A percentile compares a stretch with the other conserved stretches of the same genome.
These are phyloP conservation scores for Fusarium stilboides DNA, from an alignment of 2,329 filamentous ascomycete species.

Conservation along the genomic window DNA sequence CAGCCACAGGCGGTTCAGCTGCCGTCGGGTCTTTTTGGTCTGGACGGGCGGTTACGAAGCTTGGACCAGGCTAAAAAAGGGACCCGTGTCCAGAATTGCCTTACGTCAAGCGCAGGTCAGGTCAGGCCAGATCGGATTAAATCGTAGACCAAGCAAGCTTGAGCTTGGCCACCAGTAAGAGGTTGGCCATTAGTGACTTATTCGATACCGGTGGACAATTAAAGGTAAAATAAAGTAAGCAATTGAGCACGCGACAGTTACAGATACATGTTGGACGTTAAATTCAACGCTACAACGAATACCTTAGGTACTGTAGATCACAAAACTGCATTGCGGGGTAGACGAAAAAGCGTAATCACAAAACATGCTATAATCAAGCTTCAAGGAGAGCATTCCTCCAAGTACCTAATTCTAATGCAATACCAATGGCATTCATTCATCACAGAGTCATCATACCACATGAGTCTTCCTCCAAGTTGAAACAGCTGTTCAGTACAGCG, in stretches of 20 bases:
- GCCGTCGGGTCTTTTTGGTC: slow-evolving; percentile 18
- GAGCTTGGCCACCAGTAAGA: slow-evolving; percentile 41
- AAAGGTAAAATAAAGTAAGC: not conserved
- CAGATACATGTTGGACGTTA: not conserved
- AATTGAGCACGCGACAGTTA: slow-evolving; percentile 25
- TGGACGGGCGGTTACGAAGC: slow-evolving; percentile 25
- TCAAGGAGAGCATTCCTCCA: slow-evolving; percentile 48
- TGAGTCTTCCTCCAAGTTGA: slow-evolving; percentile 29
- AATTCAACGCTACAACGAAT: too few species aligned
- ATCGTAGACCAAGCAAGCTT: slow-evolving; percentile 24
- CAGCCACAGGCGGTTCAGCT: slow-evolving; percentile 43
- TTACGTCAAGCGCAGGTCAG: slow-evolving; percentile 24
- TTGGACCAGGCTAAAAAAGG: slow-evolving; percentile 42
- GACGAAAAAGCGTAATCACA: slow-evolving; percentile 31
- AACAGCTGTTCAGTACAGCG: slow-evolving; percentile 24
- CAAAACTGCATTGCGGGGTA: slow-evolving; percentile 31
- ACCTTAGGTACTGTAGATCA: slow-evolving; percentile 5
- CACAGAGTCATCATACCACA: slow-evolving; percentile 44
- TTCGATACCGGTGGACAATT: slow-evolving; percentile 5
- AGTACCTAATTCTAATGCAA: slow-evolving; percentile 42
- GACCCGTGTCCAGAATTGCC: slow-evolving; percentile 17
- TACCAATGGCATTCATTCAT: slow-evolving; percentile 42
- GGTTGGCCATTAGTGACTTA: slow-evolving; percentile 9
- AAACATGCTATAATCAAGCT: slow-evolving; percentile 50
- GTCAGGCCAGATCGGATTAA: slow-evolving; percentile 29